A percentile compares a stretch with the other conserved stretches of the same genome.
phyloP scores from a whole-genome alignment of 2,329 filamentous ascomycete species.

The Pseudogymnoascus sp. region DNA sequence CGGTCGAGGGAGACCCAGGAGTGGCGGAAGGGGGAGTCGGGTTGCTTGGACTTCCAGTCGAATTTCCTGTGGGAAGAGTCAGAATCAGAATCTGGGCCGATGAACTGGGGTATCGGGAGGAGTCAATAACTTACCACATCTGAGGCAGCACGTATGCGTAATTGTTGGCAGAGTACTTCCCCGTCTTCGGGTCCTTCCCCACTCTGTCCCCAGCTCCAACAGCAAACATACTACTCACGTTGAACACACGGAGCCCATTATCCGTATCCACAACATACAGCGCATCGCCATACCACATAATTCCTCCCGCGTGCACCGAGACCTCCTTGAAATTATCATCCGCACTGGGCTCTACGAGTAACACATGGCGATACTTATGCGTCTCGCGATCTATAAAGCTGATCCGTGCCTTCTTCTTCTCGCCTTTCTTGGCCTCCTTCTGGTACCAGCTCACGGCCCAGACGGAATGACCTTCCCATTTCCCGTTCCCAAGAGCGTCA shows the following conservation, averaged over 20 bases:
- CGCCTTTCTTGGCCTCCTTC: conserved; percentile 16
- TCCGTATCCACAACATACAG: conserved; percentile 30
- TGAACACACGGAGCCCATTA: conserved; percentile 30
- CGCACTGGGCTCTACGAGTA: conserved; percentile 29
- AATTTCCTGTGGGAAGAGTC: conserved; percentile 1
- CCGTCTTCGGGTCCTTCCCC: conserved; percentile 22
- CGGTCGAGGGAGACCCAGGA: conserved; percentile 31
- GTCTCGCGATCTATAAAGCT: conserved; percentile 27
- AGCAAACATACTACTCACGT: conserved; percentile 30
- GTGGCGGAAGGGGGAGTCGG: conserved; percentile 25
- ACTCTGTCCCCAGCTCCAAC: conserved; percentile 27
- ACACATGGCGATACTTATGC: conserved; percentile 27
- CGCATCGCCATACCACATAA: conserved; percentile 30
- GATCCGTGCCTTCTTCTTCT: conserved; percentile 22
- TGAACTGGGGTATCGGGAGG: not conserved
- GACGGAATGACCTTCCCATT: conserved; percentile 27
- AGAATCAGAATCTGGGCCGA: not conserved
- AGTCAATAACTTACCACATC: conserved; percentile 21
- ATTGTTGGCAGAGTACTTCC: conserved; percentile 25
- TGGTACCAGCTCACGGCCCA: conserved; percentile 31
- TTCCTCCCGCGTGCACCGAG: conserved; percentile 29
- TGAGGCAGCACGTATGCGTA: conserved; percentile 31
- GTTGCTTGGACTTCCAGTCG: conserved; percentile 11
- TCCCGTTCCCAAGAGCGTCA: conserved; percentile 26
- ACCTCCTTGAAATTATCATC: conserved; percentile 28